Evolutionary conservation across 2,329 filamentous ascomycete species (phyloP), one percentile per base, ranked within the genome.

Genomic region (Gremmenia infestans): DNA sequence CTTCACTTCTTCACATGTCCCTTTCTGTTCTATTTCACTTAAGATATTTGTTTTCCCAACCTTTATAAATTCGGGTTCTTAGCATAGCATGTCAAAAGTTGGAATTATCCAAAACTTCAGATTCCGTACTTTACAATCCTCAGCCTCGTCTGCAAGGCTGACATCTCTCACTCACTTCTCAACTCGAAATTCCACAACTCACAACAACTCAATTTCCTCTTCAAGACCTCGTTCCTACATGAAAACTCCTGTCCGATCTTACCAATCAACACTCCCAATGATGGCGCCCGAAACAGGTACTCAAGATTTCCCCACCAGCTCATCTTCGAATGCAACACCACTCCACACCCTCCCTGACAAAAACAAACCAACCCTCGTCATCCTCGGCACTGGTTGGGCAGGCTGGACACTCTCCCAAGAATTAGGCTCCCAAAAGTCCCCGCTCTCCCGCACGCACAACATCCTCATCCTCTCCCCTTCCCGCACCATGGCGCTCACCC

Each of bases 401-500:
- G 73, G 73, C 32, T 74, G 69, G 56, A 72, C 70, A 11, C 62
- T 75, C 4, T 66, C 70, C 1, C 72, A 74, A 50, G 62, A 71
- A 9, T 62, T 74, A 8, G 61, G 65, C 39, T 57, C 68, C 11
- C 61, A 64, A 3, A 68, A 70, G 50, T 40, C 54, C n/a, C 40
- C 54, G 2, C 50, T 43, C 8, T n/a, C 40, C 3, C 15, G 49
- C n/a, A 57, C 50, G 15, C 74, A 73, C 63, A 66, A 72, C 50
- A 63, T 76, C n/a, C 70, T 69, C 3, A 63, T 76, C 39, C 72
- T 77, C 17, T 76, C 74, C 0, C 74, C 75, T 0, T 57, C 70
- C 6, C 67, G 73, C 6, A 77, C 74, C 3, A 70, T 73, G 32
- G 72, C 73, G 48, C 74, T 76, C 54, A 78, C 75, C 0, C 74